Conservation (phyloP, 1,139 yeast genomes). For the Diutina mesorugosa region DNA sequence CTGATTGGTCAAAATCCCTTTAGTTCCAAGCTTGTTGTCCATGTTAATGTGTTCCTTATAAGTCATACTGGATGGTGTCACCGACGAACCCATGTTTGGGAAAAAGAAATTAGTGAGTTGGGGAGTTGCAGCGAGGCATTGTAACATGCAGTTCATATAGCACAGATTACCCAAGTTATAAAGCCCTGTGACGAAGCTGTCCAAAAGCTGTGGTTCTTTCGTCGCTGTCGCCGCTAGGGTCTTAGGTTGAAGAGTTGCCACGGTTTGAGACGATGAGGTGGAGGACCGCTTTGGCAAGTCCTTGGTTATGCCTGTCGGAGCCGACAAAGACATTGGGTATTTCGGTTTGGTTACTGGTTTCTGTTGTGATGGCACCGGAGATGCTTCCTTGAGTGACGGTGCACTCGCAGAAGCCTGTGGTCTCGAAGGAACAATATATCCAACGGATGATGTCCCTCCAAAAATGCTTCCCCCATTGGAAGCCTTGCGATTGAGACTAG, state of each 20-base stretch:
- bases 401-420: background rate
- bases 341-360: background rate
- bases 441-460: background rate
- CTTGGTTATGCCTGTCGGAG: background rate
- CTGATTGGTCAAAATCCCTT: slow-evolving; percentile 66
- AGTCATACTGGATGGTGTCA: slow-evolving; percentile 1
- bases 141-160: slow-evolving; percentile 84
- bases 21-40: slow-evolving; percentile 67
- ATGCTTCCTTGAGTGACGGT: background rate
- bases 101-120: slow-evolving; percentile 30
- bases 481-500: background rate
- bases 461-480: background rate
- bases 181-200: slow-evolving; percentile 42
- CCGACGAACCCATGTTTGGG: slow-evolving; percentile 9
- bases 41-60: slow-evolving; percentile 66
- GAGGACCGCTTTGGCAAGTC: background rate
- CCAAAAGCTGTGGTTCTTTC: slow-evolving; percentile 9
- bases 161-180: slow-evolving; percentile 85
- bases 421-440: background rate
- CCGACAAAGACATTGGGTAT: background rate
- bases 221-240: background rate
- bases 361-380: background rate
- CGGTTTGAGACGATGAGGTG: background rate
- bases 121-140: slow-evolving; percentile 50
- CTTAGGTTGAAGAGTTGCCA: too few species aligned